phyloP scores from a whole-genome alignment of 2,329 filamentous ascomycete genomes.

The Parafenestella ontariensis region DNA sequence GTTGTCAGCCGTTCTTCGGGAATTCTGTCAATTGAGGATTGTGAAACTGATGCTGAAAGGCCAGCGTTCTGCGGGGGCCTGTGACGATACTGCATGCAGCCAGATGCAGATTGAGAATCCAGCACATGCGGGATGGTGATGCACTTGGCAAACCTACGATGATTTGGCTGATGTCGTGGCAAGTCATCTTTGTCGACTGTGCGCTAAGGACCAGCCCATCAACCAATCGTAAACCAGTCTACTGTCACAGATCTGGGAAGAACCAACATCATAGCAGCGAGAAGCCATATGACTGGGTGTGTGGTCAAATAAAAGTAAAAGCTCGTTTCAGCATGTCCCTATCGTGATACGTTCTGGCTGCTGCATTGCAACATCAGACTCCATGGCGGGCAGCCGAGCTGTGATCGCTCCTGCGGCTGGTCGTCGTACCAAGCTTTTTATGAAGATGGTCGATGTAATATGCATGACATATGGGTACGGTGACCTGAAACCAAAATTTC shows the following conservation, averaged over 20 bases:
- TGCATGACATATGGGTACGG: not conserved
- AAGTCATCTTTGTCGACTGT: not conserved
- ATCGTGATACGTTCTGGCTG: not conserved
- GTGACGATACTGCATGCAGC: not conserved
- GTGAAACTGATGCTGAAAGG: not conserved
- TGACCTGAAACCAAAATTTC: not conserved
- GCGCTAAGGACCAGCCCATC: not conserved
- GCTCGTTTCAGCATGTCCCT: constrained; percentile 1
- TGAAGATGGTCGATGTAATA: constrained; percentile 1
- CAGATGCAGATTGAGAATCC: not conserved
- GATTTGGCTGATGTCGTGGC: not conserved
- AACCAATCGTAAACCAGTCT: not conserved
- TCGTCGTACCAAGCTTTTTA: not conserved
- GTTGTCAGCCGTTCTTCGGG: not conserved
- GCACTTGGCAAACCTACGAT: not conserved
- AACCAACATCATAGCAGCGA: not conserved
- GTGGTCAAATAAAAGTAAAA: not conserved
- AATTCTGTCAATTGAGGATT: not conserved
- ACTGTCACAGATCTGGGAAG: not conserved
- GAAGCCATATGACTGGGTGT: not conserved
- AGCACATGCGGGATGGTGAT: not conserved
- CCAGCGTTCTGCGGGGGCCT: not conserved
- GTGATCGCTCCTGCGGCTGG: not conserved
- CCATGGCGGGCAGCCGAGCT: not conserved
- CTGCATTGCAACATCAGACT: not conserved